These are phyloP conservation scores for Xanthoconium purpureum DNA, from an alignment of 768 basidiomycete species.

Conservation along the genomic window DNA sequence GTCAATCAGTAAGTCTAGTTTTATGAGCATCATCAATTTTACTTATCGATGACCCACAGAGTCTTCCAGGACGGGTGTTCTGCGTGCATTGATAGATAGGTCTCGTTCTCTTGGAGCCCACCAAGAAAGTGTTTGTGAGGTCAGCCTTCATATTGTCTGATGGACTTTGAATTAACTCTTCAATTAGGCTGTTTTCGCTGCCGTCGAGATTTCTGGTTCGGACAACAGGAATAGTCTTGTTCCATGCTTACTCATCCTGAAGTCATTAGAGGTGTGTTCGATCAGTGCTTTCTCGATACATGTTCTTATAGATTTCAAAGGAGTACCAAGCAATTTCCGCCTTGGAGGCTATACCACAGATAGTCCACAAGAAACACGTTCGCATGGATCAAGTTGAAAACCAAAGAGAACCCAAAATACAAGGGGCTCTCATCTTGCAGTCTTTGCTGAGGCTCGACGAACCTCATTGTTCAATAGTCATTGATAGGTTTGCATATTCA, in stretches of 20 bases:
- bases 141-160: constrained; percentile 32
- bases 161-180: constrained; percentile 4
- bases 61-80: constrained; percentile 69
- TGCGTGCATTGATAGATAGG: constrained; percentile 74
- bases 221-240: constrained; percentile 57
- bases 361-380: constrained; percentile 13
- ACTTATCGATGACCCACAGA: constrained; percentile 38
- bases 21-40: not conserved
- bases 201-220: constrained; percentile 51
- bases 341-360: constrained; percentile 9
- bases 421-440: constrained; percentile 85
- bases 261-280: constrained; percentile 46
- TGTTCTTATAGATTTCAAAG: constrained; percentile 13
- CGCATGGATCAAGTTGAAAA: constrained; percentile 25
- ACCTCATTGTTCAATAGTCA: constrained; percentile 64
- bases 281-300: not conserved
- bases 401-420: constrained; percentile 64
- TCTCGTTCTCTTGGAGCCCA: constrained; percentile 45
- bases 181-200: constrained; percentile 53
- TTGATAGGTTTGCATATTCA: constrained; percentile 55
- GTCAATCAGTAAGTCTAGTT: constrained; percentile 58
- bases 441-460: constrained; percentile 67
- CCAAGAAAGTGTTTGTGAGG: constrained; percentile 54
- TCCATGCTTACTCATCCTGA: constrained; percentile 61
- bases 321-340: constrained; percentile 17